Evolutionary conservation across 164 flowering plant genomes (phyloP).

Genomic region (Annona cherimola): DNA sequence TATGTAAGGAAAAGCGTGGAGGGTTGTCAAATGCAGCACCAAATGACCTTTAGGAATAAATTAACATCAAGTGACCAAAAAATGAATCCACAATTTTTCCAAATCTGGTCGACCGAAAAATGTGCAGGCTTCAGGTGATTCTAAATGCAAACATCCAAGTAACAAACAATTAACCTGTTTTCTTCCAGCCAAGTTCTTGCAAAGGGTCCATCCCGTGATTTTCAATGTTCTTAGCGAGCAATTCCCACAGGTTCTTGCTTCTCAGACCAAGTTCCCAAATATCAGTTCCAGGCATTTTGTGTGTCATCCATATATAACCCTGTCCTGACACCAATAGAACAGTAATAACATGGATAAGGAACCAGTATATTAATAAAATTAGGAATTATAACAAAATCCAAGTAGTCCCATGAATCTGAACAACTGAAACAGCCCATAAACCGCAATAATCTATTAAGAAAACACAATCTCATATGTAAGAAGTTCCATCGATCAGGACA

Average conservation of each 20-base stretch:
- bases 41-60: not conserved
- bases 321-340: slow-evolving; percentile 54
- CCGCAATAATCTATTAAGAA: too few species aligned
- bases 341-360: slow-evolving; percentile 14
- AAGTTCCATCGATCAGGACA: too few species aligned
- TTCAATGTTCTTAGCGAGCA: slow-evolving; percentile 39
- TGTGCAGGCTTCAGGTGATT: not conserved
- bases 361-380: not conserved
- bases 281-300: slow-evolving; percentile 65
- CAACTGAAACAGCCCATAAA: too few species aligned
- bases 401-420: too few species aligned
- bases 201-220: slow-evolving; percentile 60
- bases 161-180: slow-evolving; percentile 45
- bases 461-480: too few species aligned
- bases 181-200: slow-evolving; percentile 72
- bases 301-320: slow-evolving; percentile 89
- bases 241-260: slow-evolving; percentile 70
- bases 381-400: too few species aligned
- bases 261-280: slow-evolving; percentile 71
- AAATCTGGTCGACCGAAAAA: not conserved
- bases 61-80: not conserved
- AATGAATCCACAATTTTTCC: not conserved
- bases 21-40: not conserved
- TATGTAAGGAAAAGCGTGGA: not conserved
- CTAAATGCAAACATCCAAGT: not conserved